Percentiles rank a stretch among this genome's conserved stretches.
Conservation (phyloP, 495 filamentous ascomycete species). For the Lophiostoma macrostomum region DNA sequence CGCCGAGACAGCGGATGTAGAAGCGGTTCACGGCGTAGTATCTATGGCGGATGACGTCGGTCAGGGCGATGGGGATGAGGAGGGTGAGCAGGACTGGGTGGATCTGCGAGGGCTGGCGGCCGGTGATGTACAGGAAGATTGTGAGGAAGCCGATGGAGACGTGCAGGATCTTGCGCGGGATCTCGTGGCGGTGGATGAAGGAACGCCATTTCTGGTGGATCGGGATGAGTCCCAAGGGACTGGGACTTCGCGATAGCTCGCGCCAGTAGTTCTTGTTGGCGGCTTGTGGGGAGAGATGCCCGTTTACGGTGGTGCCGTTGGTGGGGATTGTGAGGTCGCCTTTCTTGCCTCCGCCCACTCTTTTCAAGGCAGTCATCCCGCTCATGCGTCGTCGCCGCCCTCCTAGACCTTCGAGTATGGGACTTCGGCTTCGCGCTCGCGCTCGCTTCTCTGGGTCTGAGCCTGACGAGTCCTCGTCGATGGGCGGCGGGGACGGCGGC, state of each 20-base stretch:
- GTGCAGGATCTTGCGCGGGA: slow-evolving; percentile 73
- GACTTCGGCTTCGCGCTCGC: slow-evolving; percentile 35
- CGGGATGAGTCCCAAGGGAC: slow-evolving; percentile 89
- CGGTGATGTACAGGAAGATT: slow-evolving; percentile 73
- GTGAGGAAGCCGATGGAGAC: slow-evolving; percentile 95
- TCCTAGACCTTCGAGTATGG: slow-evolving; percentile 35
- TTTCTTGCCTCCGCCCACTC: slow-evolving; percentile 19
- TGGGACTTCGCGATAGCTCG: slow-evolving; percentile 81
- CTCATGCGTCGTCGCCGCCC: slow-evolving; percentile 34
- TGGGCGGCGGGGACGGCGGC: slow-evolving; percentile 29
- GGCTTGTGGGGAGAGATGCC: slow-evolving; percentile 65
- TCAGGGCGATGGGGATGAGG: slow-evolving; percentile 81
- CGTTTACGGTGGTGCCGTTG: slow-evolving; percentile 54
- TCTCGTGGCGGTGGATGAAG: slow-evolving; percentile 71
- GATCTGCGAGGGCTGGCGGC: slow-evolving; percentile 68
- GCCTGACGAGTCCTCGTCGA: slow-evolving; percentile 33
- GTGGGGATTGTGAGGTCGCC: slow-evolving; percentile 17
- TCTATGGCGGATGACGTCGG: slow-evolving; percentile 78
- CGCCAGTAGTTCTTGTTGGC: slow-evolving; percentile 62
- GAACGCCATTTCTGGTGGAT: slow-evolving; percentile 75
- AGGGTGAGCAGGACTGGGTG: slow-evolving; percentile 78
- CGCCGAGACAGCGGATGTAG: slow-evolving; percentile 80
- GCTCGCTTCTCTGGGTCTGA: slow-evolving; percentile 40
- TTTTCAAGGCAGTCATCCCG: slow-evolving; percentile 27
- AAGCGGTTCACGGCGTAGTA: slow-evolving; percentile 76